These are phyloP conservation scores for Magnaporthiopsis rhizophila DNA, from an alignment of 2,329 filamentous ascomycete genomes.

Conservation along the genomic window DNA sequence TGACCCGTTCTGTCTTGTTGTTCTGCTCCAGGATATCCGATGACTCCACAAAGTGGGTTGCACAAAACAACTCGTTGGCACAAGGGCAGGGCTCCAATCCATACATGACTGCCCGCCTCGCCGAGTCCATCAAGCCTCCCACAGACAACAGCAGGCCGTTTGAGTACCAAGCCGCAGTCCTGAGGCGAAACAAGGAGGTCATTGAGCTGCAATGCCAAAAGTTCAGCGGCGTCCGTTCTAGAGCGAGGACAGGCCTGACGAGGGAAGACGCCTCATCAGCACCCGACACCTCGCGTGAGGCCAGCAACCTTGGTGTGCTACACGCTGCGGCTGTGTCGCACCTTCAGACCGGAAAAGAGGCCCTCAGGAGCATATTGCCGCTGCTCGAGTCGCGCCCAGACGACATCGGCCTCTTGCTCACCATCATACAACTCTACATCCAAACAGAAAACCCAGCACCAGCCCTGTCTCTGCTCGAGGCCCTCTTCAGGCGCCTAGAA, in stretches of 20 bases:
- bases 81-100: slow-evolving; percentile 47
- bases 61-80: slow-evolving; percentile 53
- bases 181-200: slow-evolving; percentile 56
- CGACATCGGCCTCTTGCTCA: slow-evolving; percentile 74
- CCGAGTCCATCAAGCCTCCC: slow-evolving; percentile 43
- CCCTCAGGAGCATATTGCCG: slow-evolving; percentile 60
- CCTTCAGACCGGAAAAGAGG: slow-evolving; percentile 54
- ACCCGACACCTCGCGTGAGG: slow-evolving; percentile 21
- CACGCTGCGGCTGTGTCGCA: slow-evolving; percentile 67
- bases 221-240: slow-evolving; percentile 48
- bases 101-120: slow-evolving; percentile 56
- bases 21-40: slow-evolving; percentile 50
- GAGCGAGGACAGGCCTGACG: slow-evolving; percentile 35
- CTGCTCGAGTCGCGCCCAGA: slow-evolving; percentile 66
- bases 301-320: slow-evolving; percentile 37
- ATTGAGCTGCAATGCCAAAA: slow-evolving; percentile 62
- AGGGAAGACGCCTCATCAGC: slow-evolving; percentile 19
- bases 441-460: slow-evolving; percentile 61
- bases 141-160: slow-evolving; percentile 58
- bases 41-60: slow-evolving; percentile 56
- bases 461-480: slow-evolving; percentile 67
- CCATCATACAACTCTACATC: slow-evolving; percentile 74
- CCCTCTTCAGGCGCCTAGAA: slow-evolving; percentile 66
- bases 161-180: slow-evolving; percentile 55
- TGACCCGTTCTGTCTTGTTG: neutral